These are phyloP conservation scores for Globisporangium ultimum DNA, from an alignment of 352 stramenopile species.

Conservation along the genomic window DNA sequence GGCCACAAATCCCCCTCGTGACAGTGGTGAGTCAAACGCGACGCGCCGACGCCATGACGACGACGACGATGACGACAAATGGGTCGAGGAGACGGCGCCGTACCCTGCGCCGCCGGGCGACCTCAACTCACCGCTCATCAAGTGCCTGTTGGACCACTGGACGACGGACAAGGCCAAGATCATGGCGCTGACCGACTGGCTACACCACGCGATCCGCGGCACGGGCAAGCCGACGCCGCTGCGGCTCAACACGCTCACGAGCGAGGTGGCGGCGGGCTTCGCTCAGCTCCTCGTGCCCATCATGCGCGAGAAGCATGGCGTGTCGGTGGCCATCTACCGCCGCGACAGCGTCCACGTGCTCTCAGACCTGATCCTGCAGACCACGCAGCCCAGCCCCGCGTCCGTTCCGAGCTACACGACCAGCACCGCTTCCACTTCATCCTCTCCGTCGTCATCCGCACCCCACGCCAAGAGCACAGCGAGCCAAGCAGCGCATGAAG, in stretches of 20 bases:
- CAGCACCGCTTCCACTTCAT: slow-evolving; percentile 5
- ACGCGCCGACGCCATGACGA: slow-evolving; percentile 15
- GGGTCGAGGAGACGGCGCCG: slow-evolving; percentile 46
- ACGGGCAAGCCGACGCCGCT: slow-evolving; percentile 37
- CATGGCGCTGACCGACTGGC: slow-evolving; percentile 54
- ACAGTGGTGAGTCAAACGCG: background rate
- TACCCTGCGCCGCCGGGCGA: slow-evolving; percentile 60
- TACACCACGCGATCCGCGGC: slow-evolving; percentile 58
- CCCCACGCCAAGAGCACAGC: background rate
- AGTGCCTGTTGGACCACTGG: slow-evolving; percentile 62
- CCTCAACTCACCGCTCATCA: slow-evolving; percentile 63
- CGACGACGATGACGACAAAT: slow-evolving; percentile 34
- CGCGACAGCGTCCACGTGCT: slow-evolving; percentile 54
- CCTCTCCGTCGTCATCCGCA: background rate
- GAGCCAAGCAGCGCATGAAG: slow-evolving; percentile 13
- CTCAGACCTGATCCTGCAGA: slow-evolving; percentile 45
- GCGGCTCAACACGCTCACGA: slow-evolving; percentile 41
- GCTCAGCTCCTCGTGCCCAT: slow-evolving; percentile 65
- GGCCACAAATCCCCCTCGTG: background rate
- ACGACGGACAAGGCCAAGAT: slow-evolving; percentile 59
- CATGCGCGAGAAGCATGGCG: slow-evolving; percentile 57
- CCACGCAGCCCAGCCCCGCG: slow-evolving; percentile 30
- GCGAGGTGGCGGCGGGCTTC: slow-evolving; percentile 57
- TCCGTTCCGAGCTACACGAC: slow-evolving; percentile 23
- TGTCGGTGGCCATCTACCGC: slow-evolving; percentile 60